Evolutionary conservation across 306 rosid genomes (phyloP), one percentile per base, ranked within the genome.

Genomic region (Sicyos baderoa): DNA sequence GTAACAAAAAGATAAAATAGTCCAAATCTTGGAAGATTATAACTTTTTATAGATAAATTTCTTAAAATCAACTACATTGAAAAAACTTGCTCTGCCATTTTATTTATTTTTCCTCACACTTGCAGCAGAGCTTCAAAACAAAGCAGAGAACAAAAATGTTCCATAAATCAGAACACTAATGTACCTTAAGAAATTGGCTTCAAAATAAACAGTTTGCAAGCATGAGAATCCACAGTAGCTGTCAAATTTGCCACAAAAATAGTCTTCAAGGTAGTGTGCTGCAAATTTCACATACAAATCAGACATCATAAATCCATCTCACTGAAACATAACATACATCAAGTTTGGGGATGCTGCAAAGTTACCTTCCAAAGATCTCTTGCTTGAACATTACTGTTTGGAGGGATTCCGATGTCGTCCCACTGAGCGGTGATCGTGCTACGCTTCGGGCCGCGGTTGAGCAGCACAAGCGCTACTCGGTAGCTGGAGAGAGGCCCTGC

Each of bases 341-440:
- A 15, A 7, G 22, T 53, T 48, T 47, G 54, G 14, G 11, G 69
- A 14, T 19, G 23, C 32, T 5, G 44, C 23, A 42, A 35, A 10
- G 15, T 61, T 85, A 93, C 97, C 99, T 93, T 74, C 97, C 99
- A 93, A 69, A 93, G 79, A 72, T 93, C 97, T 82, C 97, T 85
- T 13, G 90, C 99, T 85, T 81, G 35, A 55, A 86, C 91, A 54
- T 75, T 74, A 49, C 78, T 85, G 49, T 80, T 50, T 17, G 73
- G 79, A 2, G 99, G 96, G 68, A 90, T 85, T 54, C 90, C 96
- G 68, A 93, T 76, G 85, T 93, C 97, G 23, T 93, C 94, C 99
- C 99, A 93, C 27, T 75, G 29, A 12, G 89, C 97, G 9, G 90
- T 86, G 5, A 82, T 68, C 9, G 79, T 6, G 2, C 3, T 22